phyloP scores from a whole-genome alignment of 371 early-diverging fungal species.

The Umbelopsis sp. region DNA sequence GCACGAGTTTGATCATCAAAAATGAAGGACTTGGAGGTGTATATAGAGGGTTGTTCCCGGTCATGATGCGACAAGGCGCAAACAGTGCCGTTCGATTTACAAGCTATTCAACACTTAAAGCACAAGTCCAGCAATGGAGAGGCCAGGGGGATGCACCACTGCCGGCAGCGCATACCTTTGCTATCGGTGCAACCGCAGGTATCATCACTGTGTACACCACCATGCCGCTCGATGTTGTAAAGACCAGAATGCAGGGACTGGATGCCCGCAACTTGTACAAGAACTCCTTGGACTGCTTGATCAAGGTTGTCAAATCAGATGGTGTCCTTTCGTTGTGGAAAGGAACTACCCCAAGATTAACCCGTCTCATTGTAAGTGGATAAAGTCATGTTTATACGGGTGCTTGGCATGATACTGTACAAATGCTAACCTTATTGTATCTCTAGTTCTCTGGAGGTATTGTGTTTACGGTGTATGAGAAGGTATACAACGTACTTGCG shows the following conservation, averaged over 20 bases:
- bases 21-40: constrained; percentile 85
- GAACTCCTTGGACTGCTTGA: constrained; percentile 74
- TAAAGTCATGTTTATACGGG: background rate
- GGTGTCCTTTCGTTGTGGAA: constrained; percentile 89
- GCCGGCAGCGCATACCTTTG: constrained; percentile 73
- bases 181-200: constrained; percentile 83
- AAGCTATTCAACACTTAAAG: constrained; percentile 79
- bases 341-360: constrained; percentile 90
- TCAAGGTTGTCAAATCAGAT: constrained; percentile 72
- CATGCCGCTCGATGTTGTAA: constrained; percentile 94
- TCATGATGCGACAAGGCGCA: constrained; percentile 91
- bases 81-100: constrained; percentile 91
- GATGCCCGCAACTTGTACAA: constrained; percentile 70
- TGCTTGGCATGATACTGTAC: background rate
- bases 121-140: constrained; percentile 50
- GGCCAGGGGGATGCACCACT: constrained; percentile 49
- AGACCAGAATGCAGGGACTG: constrained; percentile 91
- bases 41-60: constrained; percentile 88
- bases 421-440: background rate
- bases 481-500: constrained; percentile 53
- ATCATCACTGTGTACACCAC: constrained; percentile 90
- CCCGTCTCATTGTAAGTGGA: constrained; percentile 79
- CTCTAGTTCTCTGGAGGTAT: constrained; percentile 90
- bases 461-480: constrained; percentile 91
- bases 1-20: constrained; percentile 64